These are phyloP conservation scores for Skeletonema menzelii DNA, from an alignment of 108 stramenopile genomes.

Conservation along the genomic window DNA sequence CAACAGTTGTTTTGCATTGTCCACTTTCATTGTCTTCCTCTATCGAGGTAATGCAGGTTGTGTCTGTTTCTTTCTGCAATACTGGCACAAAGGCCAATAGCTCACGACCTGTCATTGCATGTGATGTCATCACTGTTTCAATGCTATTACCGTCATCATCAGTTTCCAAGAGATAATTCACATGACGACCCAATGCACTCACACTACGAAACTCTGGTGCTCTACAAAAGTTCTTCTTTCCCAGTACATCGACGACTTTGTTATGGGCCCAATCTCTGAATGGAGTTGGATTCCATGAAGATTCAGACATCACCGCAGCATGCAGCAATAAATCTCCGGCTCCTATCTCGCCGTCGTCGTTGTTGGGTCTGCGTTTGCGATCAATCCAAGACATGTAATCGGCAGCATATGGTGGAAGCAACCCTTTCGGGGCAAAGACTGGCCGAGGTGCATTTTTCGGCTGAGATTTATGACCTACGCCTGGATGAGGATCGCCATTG, in stretches of 20 bases:
- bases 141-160: constrained; percentile 11
- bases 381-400: constrained; percentile 25
- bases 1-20: constrained; percentile 1
- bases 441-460: constrained; percentile 14
- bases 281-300: constrained; percentile 18
- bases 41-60: not conserved
- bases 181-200: constrained; percentile 27
- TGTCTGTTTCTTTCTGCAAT: not conserved
- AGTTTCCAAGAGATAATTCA: constrained; percentile 12
- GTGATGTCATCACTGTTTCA: constrained; percentile 1
- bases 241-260: constrained; percentile 16
- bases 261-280: constrained; percentile 29
- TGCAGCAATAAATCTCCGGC: constrained; percentile 19
- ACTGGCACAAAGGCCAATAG: constrained; percentile 1
- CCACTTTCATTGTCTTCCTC: not conserved
- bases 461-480: constrained; percentile 26
- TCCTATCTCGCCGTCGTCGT: not conserved
- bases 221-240: constrained; percentile 25
- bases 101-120: constrained; percentile 26
- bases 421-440: not conserved
- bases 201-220: constrained; percentile 28
- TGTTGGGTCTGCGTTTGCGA: not conserved
- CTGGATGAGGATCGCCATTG: constrained; percentile 26
- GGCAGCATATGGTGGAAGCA: constrained; percentile 27
- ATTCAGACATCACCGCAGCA: constrained; percentile 27